Conservation (phyloP, 2,329 filamentous ascomycete genomes). For the Trichoderma harzianum region DNA sequence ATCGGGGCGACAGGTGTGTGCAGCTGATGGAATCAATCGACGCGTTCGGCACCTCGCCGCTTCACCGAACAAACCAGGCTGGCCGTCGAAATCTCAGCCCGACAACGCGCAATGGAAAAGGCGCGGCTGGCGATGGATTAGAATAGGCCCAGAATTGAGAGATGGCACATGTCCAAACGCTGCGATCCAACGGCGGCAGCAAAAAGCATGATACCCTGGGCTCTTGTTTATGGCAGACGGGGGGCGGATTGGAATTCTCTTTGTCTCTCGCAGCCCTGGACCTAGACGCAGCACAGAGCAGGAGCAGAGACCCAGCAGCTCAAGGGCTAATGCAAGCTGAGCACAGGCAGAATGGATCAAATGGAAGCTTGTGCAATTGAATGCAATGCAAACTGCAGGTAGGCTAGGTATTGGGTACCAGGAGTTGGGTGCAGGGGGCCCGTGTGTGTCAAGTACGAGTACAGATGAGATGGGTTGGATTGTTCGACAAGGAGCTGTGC, state of each 20-base stretch:
- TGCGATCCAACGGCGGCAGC: constrained; percentile 9
- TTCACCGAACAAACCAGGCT: constrained; percentile 1
- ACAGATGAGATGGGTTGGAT: neutral
- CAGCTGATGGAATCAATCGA: constrained; percentile 14
- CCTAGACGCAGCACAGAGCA: neutral
- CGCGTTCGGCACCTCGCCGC: constrained; percentile 9
- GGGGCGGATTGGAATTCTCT: constrained; percentile 8
- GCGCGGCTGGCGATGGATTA: neutral
- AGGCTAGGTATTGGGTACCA: neutral
- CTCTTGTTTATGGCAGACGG: constrained; percentile 11
- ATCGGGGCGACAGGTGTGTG: constrained; percentile 8
- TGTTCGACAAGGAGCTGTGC: neutral
- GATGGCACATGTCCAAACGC: constrained; percentile 13
- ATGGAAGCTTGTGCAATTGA: neutral
- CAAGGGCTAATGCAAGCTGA: neutral
- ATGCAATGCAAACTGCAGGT: neutral
- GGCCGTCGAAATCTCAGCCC: neutral
- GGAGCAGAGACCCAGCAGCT: neutral
- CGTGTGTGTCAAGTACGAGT: neutral
- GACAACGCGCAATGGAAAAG: constrained; percentile 6
- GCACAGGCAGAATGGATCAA: neutral
- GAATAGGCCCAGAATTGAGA: neutral
- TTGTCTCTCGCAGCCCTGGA: neutral
- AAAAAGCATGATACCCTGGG: constrained; percentile 15
- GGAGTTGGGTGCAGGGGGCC: neutral